A percentile compares a stretch with the other conserved stretches of the same genome.
phyloP scores from a whole-genome alignment of 257 asterid species.

The Nicotiana tomentosiformis region DNA sequence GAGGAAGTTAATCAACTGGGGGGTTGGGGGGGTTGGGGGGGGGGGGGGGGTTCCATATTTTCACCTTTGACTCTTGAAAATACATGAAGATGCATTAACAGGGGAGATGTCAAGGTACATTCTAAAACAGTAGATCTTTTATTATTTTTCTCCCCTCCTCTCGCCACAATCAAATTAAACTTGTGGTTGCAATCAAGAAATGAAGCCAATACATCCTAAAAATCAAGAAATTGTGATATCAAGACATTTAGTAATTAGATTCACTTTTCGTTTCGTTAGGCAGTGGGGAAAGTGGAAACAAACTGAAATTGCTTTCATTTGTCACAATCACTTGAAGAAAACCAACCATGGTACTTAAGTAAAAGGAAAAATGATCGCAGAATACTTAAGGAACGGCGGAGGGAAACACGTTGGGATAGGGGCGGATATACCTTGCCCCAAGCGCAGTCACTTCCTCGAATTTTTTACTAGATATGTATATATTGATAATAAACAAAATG shows the following conservation, averaged over 20 bases:
- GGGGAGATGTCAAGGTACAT: background rate
- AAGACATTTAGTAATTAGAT: background rate
- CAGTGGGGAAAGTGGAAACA: background rate
- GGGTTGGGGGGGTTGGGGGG: too few relatives aligned
- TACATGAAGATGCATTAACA: background rate
- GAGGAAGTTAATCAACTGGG: background rate
- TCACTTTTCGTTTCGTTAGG: background rate
- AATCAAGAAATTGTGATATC: background rate
- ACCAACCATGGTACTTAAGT: background rate
- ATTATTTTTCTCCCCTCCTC: background rate
- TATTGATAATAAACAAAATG: too few relatives aligned
- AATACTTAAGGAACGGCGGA: too few relatives aligned
- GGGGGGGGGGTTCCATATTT: background rate
- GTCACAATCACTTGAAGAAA: background rate
- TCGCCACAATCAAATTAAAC: background rate
- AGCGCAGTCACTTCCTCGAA: too few relatives aligned
- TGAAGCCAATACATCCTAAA: background rate
- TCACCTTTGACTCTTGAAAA: background rate
- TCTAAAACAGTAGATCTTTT: background rate
- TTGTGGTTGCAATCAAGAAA: background rate
- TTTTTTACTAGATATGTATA: too few relatives aligned
- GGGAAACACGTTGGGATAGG: too few relatives aligned
- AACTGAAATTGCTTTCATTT: background rate
- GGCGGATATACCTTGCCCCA: too few relatives aligned
- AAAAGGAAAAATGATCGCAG: too few relatives aligned